Conservation (phyloP, 306 rosid species). For the Canavalia ensiformis region DNA sequence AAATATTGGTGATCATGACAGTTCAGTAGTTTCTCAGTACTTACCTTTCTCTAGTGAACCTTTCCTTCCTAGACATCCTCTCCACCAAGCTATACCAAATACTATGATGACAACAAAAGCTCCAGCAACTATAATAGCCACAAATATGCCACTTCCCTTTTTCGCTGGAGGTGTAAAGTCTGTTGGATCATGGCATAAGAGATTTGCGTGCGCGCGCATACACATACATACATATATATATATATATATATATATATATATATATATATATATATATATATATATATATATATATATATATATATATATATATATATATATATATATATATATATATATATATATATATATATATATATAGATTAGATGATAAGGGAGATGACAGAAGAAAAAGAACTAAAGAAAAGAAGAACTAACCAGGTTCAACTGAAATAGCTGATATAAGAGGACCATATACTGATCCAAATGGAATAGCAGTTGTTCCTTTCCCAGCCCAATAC, state of each 20-base stretch:
- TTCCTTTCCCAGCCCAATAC: slow-evolving; percentile 81
- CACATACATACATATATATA: too few species aligned
- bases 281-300: too few species aligned
- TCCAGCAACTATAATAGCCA: slow-evolving; percentile 51
- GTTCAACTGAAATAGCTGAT: slow-evolving; percentile 68
- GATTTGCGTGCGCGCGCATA: background rate
- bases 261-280: too few species aligned
- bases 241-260: background rate
- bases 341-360: background rate
- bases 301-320: too few species aligned
- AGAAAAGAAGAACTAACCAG: slow-evolving; percentile 53
- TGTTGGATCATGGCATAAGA: slow-evolving; percentile 16
- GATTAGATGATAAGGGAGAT: background rate
- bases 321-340: too few species aligned
- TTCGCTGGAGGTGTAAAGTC: slow-evolving; percentile 50
- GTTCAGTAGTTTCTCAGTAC: too few species aligned
- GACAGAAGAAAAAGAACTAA: background rate
- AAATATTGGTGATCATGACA: too few species aligned
- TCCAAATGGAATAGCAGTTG: slow-evolving; percentile 59
- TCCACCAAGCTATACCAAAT: slow-evolving; percentile 51
- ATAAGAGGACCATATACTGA: slow-evolving; percentile 82
- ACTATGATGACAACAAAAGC: slow-evolving; percentile 32
- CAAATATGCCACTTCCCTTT: slow-evolving; percentile 15
- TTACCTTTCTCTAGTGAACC: slow-evolving; percentile 50
- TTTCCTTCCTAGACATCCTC: slow-evolving; percentile 42